phyloP scores from a whole-genome alignment of 2,329 filamentous ascomycete genomes.

The Penicillium olsonii region DNA sequence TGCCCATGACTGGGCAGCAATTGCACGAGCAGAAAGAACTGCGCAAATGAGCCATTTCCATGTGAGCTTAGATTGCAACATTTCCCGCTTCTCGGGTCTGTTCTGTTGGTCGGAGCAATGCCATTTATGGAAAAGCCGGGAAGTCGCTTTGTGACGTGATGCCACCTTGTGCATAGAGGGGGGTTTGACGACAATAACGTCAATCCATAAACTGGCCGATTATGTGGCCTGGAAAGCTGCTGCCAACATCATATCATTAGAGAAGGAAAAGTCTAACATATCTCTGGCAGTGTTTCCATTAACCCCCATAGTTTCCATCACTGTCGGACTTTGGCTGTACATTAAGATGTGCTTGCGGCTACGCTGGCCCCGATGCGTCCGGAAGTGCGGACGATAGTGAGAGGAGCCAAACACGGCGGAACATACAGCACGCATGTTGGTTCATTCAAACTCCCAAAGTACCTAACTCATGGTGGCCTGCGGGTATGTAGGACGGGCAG shows the following conservation, averaged over 20 bases:
- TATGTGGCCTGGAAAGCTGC: not conserved
- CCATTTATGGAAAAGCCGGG: not conserved
- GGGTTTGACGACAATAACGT: not conserved
- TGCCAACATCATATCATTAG: not conserved
- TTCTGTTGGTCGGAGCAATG: not conserved
- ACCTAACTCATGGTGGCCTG: not conserved
- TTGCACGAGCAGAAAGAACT: not conserved
- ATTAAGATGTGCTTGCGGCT: not conserved
- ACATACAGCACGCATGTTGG: not conserved
- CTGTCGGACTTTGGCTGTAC: not conserved
- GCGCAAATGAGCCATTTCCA: not conserved
- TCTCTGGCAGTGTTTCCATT: not conserved
- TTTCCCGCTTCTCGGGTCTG: not conserved
- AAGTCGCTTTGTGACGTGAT: not conserved
- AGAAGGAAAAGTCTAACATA: not conserved
- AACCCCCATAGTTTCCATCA: not conserved
- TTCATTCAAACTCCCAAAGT: not conserved
- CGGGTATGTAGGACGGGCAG: not conserved
- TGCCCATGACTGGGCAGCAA: conserved; percentile 41
- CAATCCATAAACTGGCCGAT: not conserved
- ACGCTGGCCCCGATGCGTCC: not conserved
- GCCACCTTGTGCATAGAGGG: not conserved
- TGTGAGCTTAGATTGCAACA: not conserved
- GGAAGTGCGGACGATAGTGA: too few species aligned
- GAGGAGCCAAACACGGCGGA: not conserved